phyloP scores from a whole-genome alignment of 495 filamentous ascomycete genomes.

The Ramalina intermedia region DNA sequence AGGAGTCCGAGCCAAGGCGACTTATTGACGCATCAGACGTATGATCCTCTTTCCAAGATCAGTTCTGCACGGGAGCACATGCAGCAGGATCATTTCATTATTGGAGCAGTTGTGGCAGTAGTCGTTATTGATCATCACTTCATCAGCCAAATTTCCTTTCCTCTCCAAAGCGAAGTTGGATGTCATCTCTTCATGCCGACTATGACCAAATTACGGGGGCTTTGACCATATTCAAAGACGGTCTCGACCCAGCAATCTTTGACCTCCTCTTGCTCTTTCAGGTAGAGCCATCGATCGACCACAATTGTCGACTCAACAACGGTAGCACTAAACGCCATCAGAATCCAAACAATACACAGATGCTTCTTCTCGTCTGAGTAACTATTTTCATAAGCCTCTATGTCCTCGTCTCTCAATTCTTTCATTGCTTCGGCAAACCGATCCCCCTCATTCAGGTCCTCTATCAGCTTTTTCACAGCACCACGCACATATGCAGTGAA shows the following conservation, averaged over 20 bases:
- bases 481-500: constrained; percentile 68
- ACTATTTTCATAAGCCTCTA: constrained; percentile 48
- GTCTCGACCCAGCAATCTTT: constrained; percentile 77
- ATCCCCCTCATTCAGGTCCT: constrained; percentile 37
- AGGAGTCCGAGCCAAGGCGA: too few relatives aligned
- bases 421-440: constrained; percentile 46
- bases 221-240: constrained; percentile 81
- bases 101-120: too few relatives aligned
- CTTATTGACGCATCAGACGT: too few relatives aligned
- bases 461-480: constrained; percentile 56
- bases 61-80: too few relatives aligned
- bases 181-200: constrained; percentile 66
- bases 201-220: constrained; percentile 77
- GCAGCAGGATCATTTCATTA: too few relatives aligned
- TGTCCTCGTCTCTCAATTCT: constrained; percentile 55
- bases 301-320: constrained; percentile 84
- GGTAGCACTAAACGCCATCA: constrained; percentile 89
- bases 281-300: constrained; percentile 79
- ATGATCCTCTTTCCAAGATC: too few relatives aligned
- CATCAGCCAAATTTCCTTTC: background rate
- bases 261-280: constrained; percentile 58
- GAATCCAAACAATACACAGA: constrained; percentile 70
- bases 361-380: constrained; percentile 61
- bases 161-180: background rate
- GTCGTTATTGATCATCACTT: background rate